Evolutionary conservation across 768 basidiomycete genomes (phyloP).

Genomic region (Amanita rubescens): DNA sequence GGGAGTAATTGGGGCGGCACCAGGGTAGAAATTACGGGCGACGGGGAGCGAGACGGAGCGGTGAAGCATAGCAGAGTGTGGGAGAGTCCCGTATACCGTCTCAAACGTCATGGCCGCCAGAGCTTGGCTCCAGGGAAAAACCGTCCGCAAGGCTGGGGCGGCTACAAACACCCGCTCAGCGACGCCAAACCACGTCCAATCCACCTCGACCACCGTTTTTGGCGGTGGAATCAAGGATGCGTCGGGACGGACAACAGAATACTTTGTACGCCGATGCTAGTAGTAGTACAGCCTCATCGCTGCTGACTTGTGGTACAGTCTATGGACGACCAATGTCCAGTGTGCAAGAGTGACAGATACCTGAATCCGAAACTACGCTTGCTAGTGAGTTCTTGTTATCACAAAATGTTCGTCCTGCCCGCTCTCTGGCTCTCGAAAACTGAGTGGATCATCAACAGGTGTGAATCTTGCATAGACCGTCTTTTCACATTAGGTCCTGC

Average conservation of each 20-base stretch:
- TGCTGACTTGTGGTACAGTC: conserved; percentile 34
- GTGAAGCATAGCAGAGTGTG: conserved; percentile 20
- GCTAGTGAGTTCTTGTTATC: conserved; percentile 94
- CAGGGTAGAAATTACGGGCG: conserved; percentile 20
- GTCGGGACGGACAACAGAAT: conserved; percentile 76
- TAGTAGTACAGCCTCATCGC: not conserved
- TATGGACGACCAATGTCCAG: conserved; percentile 93
- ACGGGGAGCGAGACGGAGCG: conserved; percentile 25
- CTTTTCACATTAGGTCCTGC: conserved; percentile 94
- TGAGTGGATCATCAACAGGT: conserved; percentile 43
- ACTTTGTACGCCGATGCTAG: conserved; percentile 47
- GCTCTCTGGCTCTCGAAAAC: not conserved
- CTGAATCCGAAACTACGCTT: conserved; percentile 90
- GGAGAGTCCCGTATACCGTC: conserved; percentile 3
- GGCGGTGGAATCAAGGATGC: conserved; percentile 84
- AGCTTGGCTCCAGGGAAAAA: conserved; percentile 69
- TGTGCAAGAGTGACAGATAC: conserved; percentile 95
- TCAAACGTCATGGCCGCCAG: conserved; percentile 25
- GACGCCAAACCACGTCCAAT: conserved; percentile 60
- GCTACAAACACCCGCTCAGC: conserved; percentile 48
- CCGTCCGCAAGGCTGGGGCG: conserved; percentile 58
- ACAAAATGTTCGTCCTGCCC: conserved; percentile 73
- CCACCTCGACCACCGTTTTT: conserved; percentile 67
- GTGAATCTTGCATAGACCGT: conserved; percentile 97
- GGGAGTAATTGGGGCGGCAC: conserved; percentile 60